Percentiles rank a stretch among this genome's conserved stretches.
These are phyloP conservation scores for Aspergillus pseudonomiae DNA, from an alignment of 2,329 filamentous ascomycete species.

Conservation along the genomic window DNA sequence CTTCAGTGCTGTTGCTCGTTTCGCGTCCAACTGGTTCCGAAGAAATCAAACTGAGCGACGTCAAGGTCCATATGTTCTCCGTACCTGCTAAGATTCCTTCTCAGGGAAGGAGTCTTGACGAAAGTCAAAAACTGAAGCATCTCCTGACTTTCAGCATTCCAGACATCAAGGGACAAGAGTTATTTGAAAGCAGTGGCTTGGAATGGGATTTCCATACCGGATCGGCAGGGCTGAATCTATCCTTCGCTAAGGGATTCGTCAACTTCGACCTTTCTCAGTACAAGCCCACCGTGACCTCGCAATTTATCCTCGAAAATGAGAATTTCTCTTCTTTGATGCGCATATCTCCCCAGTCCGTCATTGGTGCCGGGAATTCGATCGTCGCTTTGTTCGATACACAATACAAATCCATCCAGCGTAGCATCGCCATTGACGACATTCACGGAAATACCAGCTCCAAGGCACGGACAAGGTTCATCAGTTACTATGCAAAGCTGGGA, in stretches of 20 bases:
- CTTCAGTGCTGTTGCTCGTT: conserved; percentile 44
- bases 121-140: conserved; percentile 40
- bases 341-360: conserved; percentile 46
- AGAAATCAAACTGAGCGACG: conserved; percentile 35
- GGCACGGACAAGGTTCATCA: conserved; percentile 40
- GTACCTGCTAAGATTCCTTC: conserved; percentile 33
- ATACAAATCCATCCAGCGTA: conserved; percentile 50
- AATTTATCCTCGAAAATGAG: conserved; percentile 41
- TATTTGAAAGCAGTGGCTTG: conserved; percentile 27
- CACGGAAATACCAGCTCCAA: conserved; percentile 26
- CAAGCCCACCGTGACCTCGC: conserved; percentile 40
- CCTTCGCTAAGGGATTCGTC: conserved; percentile 43
- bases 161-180: conserved; percentile 29
- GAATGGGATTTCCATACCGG: conserved; percentile 46
- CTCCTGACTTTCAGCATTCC: conserved; percentile 41
- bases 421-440: conserved; percentile 38
- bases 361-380: conserved; percentile 44
- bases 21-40: conserved; percentile 38
- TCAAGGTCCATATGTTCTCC: conserved; percentile 44
- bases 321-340: conserved; percentile 47
- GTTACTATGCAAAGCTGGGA: conserved; percentile 48
- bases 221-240: conserved; percentile 43
- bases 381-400: conserved; percentile 51
- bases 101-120: conserved; percentile 25
- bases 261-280: conserved; percentile 49